phyloP scores from a whole-genome alignment of 257 asterid species.

The Solanum bulbocastanum region DNA sequence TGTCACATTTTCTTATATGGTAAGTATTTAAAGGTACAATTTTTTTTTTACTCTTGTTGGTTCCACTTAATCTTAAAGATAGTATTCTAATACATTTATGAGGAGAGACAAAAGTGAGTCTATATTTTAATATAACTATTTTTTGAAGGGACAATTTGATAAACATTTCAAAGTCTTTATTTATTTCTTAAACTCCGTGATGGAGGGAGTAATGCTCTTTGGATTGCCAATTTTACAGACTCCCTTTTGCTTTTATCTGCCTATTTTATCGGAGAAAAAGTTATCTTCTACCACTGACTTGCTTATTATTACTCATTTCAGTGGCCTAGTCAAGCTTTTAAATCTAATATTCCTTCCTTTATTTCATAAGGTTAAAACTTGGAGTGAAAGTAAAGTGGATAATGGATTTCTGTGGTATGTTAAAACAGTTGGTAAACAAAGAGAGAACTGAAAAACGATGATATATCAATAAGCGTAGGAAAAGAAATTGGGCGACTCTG shows the following conservation, averaged over 20 bases:
- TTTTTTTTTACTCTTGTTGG: too few species aligned
- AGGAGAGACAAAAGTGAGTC: too few species aligned
- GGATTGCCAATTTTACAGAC: neutral
- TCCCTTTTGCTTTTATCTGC: neutral
- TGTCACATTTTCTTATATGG: too few species aligned
- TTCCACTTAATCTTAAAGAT: too few species aligned
- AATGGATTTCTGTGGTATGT: neutral
- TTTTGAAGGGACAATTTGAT: too few species aligned
- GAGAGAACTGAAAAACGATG: neutral
- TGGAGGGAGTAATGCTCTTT: neutral
- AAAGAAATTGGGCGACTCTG: neutral
- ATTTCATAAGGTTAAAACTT: neutral
- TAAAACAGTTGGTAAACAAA: neutral
- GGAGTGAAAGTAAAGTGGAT: neutral
- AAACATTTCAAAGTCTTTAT: too few species aligned
- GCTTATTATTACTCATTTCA: neutral
- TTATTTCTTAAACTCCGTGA: too few species aligned
- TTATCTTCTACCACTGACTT: neutral
- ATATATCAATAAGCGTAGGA: neutral
- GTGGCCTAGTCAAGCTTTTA: neutral
- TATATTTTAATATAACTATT: too few species aligned
- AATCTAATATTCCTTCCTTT: neutral
- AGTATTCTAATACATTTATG: too few species aligned
- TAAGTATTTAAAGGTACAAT: too few species aligned
- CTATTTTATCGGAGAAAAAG: neutral